A percentile compares a stretch with the other conserved stretches of the same genome.
These are phyloP conservation scores for Daldinia eschscholtzii DNA, from an alignment of 2,329 filamentous ascomycete species.

Conservation along the genomic window DNA sequence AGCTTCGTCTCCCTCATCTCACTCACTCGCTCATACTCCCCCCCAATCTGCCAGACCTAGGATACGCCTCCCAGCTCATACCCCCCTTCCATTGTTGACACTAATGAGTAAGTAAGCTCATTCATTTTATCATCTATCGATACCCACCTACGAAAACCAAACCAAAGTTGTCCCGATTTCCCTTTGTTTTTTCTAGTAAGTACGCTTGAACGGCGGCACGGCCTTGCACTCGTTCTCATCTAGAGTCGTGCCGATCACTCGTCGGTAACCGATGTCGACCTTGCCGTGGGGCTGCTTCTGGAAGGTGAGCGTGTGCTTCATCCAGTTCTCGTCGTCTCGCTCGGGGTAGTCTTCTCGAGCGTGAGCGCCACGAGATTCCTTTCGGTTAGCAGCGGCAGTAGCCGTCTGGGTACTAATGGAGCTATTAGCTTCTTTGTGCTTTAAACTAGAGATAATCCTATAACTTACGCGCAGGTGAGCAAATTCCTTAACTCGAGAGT, in stretches of 20 bases:
- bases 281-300: slow-evolving; percentile 92
- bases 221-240: slow-evolving; percentile 97
- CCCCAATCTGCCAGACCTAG: slow-evolving; percentile 15
- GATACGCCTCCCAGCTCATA: slow-evolving; percentile 28
- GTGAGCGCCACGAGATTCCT: slow-evolving; percentile 97
- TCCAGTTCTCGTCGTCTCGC: slow-evolving; percentile 95
- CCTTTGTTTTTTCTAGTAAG: slow-evolving; percentile 70
- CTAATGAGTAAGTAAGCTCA: slow-evolving; percentile 27
- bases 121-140: slow-evolving; percentile 14
- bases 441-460: background rate
- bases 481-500: slow-evolving; percentile 95
- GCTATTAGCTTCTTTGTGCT: slow-evolving; percentile 20
- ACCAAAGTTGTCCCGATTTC: slow-evolving; percentile 1
- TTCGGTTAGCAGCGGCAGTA: slow-evolving; percentile 88
- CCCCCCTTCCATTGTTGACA: slow-evolving; percentile 30
- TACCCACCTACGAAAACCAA: background rate
- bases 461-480: slow-evolving; percentile 89
- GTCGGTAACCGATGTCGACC: slow-evolving; percentile 87
- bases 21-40: background rate
- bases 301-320: slow-evolving; percentile 98
- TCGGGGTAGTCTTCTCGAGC: slow-evolving; percentile 97
- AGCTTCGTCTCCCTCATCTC: slow-evolving; percentile 2
- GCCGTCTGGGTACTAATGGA: slow-evolving; percentile 84
- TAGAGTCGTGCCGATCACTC: slow-evolving; percentile 83
- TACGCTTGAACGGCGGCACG: slow-evolving; percentile 96